phyloP scores from a whole-genome alignment of 1,139 yeast genomes.

The Entelexis sorbosivorans region DNA sequence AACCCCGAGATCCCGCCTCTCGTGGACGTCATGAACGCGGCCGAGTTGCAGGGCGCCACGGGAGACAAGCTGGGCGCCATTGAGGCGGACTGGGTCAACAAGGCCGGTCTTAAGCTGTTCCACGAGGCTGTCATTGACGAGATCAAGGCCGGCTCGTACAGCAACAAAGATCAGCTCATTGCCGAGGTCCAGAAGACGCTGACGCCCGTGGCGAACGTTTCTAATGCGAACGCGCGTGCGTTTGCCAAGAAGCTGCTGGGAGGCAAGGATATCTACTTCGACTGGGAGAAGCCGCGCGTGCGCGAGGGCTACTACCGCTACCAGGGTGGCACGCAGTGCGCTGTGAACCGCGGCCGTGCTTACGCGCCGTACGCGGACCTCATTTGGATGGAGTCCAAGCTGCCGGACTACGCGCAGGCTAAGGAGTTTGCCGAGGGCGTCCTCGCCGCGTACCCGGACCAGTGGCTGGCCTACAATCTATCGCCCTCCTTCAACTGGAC shows the following conservation, averaged over 20 bases:
- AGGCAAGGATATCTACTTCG: slow-evolving; percentile 63
- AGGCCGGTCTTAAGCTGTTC: slow-evolving; percentile 80
- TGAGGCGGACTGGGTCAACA: slow-evolving; percentile 73
- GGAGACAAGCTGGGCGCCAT: slow-evolving; percentile 62
- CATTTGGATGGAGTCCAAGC: slow-evolving; percentile 98
- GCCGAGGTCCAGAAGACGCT: slow-evolving; percentile 57
- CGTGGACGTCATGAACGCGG: slow-evolving; percentile 68
- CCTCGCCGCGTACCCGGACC: slow-evolving; percentile 66
- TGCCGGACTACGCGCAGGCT: slow-evolving; percentile 90
- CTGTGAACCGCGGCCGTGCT: slow-evolving; percentile 93
- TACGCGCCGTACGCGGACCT: slow-evolving; percentile 91
- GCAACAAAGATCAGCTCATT: slow-evolving; percentile 58
- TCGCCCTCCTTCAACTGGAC: slow-evolving; percentile 98
- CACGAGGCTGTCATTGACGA: slow-evolving; percentile 85
- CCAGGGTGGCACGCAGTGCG: slow-evolving; percentile 95
- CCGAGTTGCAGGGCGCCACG: slow-evolving; percentile 60
- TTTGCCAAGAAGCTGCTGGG: slow-evolving; percentile 57
- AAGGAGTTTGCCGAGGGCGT: slow-evolving; percentile 91
- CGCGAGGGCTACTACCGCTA: slow-evolving; percentile 97
- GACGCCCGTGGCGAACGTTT: slow-evolving; percentile 61
- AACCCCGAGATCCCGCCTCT: slow-evolving; percentile 69
- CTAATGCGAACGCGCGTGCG: slow-evolving; percentile 70
- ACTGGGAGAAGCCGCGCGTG: slow-evolving; percentile 95
- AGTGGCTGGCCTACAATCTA: slow-evolving; percentile 92
- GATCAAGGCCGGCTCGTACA: slow-evolving; percentile 49